Conservation (phyloP, 805 yeast genomes). For the Danielia reshetovae region DNA sequence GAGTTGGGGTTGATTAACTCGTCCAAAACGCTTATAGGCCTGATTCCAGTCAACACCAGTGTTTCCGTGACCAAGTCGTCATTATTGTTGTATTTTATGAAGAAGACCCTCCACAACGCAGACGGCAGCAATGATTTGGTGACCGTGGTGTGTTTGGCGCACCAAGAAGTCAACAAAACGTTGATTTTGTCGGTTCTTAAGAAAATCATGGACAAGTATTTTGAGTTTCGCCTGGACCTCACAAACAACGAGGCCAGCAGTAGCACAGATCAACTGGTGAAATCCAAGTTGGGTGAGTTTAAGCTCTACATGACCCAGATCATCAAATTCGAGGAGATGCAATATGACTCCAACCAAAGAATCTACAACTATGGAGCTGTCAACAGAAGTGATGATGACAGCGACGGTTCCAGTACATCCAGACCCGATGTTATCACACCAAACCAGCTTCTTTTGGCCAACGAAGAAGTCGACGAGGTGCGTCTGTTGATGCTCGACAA, state of each 20-base stretch:
- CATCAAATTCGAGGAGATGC: slow-evolving; percentile 50
- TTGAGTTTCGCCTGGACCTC: slow-evolving; percentile 34
- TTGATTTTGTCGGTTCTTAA: slow-evolving; percentile 47
- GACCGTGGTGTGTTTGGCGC: slow-evolving; percentile 48
- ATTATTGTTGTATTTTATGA: slow-evolving; percentile 45
- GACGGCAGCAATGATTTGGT: slow-evolving; percentile 48
- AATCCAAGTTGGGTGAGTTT: slow-evolving; percentile 43
- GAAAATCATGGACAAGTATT: slow-evolving; percentile 48
- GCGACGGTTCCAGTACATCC: slow-evolving; percentile 4
- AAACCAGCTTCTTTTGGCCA: slow-evolving; percentile 37
- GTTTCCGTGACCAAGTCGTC: slow-evolving; percentile 24
- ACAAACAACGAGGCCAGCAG: neutral
- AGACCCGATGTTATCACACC: slow-evolving; percentile 27
- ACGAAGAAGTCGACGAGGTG: slow-evolving; percentile 60
- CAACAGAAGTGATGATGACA: slow-evolving; percentile 14
- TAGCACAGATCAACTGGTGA: slow-evolving; percentile 11
- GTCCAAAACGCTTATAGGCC: slow-evolving; percentile 38
- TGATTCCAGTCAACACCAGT: slow-evolving; percentile 27
- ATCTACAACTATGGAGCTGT: slow-evolving; percentile 34
- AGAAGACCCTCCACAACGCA: slow-evolving; percentile 35
- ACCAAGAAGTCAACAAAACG: slow-evolving; percentile 40
- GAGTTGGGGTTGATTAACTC: slow-evolving; percentile 54
- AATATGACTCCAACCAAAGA: slow-evolving; percentile 32
- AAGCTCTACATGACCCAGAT: slow-evolving; percentile 55
- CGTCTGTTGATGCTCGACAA: slow-evolving; percentile 68